Conservation (phyloP, 83 land plant species). For the Thuja plicata region DNA sequence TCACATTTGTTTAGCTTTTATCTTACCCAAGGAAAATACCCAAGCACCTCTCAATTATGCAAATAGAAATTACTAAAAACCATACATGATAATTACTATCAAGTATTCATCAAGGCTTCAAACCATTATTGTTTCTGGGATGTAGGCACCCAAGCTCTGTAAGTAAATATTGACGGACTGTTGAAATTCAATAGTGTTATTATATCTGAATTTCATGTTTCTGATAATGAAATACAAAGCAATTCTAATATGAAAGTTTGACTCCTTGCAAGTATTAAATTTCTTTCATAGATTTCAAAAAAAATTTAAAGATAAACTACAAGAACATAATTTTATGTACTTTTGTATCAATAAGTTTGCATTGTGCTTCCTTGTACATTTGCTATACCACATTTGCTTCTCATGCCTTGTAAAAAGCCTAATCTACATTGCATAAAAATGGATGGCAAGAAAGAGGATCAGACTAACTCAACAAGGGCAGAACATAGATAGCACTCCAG, state of each 20-base stretch:
- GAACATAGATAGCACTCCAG: not conserved
- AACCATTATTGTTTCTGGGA: not conserved
- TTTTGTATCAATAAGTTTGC: not conserved
- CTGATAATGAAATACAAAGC: not conserved
- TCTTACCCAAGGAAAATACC: not conserved
- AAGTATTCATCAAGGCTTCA: too few species aligned
- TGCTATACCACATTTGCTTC: not conserved
- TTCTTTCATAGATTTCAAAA: not conserved
- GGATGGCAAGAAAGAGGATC: not conserved
- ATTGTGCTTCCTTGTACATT: not conserved
- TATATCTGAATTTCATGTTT: not conserved
- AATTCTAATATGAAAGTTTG: not conserved
- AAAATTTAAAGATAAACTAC: too few species aligned
- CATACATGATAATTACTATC: not conserved
- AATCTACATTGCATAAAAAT: not conserved
- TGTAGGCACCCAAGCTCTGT: too few species aligned
- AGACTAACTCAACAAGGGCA: not conserved
- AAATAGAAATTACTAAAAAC: not conserved
- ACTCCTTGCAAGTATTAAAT: not conserved
- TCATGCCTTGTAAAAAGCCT: not conserved
- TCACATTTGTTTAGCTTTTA: not conserved
- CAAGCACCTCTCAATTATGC: not conserved
- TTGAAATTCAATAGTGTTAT: not conserved
- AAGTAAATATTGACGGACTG: not conserved
- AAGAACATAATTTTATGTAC: not conserved